A percentile compares a stretch with the other conserved stretches of the same genome.
phyloP scores from a whole-genome alignment of 2,329 filamentous ascomycete species.

The Knoxdaviesia capensis region DNA sequence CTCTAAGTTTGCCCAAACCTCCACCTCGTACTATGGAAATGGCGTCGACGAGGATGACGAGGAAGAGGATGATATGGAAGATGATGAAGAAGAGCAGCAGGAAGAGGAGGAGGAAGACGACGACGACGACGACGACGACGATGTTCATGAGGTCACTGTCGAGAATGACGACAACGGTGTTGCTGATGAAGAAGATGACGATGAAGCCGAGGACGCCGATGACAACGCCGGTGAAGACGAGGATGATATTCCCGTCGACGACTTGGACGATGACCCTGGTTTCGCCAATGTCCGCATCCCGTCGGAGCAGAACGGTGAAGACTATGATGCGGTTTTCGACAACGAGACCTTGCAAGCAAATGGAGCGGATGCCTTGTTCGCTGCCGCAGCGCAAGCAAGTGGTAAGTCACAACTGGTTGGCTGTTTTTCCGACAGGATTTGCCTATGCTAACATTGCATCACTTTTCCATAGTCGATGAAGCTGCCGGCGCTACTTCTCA shows the following conservation, averaged over 20 bases:
- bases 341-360: neutral
- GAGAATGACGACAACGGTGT: neutral
- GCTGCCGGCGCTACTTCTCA: neutral
- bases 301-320: neutral
- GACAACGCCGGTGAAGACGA: conserved; percentile 5
- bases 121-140: conserved; percentile 5
- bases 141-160: conserved; percentile 1
- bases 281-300: neutral
- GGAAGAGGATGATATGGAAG: conserved; percentile 2
- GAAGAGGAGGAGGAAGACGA: conserved; percentile 5
- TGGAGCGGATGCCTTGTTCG: neutral
- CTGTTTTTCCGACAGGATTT: neutral
- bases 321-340: neutral
- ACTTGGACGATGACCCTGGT: conserved; percentile 3
- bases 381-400: neutral
- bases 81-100: conserved; percentile 5
- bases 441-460: neutral
- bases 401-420: conserved; percentile 1
- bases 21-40: neutral
- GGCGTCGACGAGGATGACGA: conserved; percentile 5
- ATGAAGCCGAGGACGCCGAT: conserved; percentile 4
- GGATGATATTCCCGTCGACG: conserved; percentile 4
- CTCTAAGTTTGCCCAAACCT: too few relatives aligned
- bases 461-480: neutral
- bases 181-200: conserved; percentile 4